Evolutionary conservation across 1,284 basidiomycete genomes (phyloP), one percentile per base, ranked within the genome.

Genomic region (Volvariella volvacea): DNA sequence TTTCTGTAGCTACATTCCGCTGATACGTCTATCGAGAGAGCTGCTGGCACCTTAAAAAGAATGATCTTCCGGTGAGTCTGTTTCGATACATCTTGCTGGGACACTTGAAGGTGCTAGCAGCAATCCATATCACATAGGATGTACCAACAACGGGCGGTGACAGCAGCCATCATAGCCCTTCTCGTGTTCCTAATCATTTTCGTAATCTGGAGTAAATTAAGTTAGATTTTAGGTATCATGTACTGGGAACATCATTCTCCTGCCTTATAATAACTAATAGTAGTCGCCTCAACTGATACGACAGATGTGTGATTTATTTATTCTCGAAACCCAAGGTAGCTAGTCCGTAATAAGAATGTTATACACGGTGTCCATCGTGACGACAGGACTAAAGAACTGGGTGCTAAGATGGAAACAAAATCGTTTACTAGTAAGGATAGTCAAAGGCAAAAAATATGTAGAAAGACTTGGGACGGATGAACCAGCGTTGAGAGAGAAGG

Each of bases 131-230:
- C 14, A 47, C 52, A 16, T 57, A 89, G 87, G 64, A 88, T 88
- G 87, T 87, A 88, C 60, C 82, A 88, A 58, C 86, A 89, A 53
- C 81, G 84, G 39, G 68, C 81, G 30, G 73, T 88, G 33, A 88
- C 83, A 7, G 77, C 61, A 14, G 78, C 74, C 37, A 89, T 89
- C 51, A 77, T 89, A 43, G 56, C 68, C 48, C 73, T 89, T 16
- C 79, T 89, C 32, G 61, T 88, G 44, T 56, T 88, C 3, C 73
- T 89, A 46, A 87, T 89, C 49, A 66, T 63, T 41, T 66, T 89
- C 50, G 82, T 89, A 45, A 60, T 85, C 9, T 89, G 81, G 78
- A 76, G 77, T 58, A 89, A 89, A 57, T 63, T 88, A 31, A 62
- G 61, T 49, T 70, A 59, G 60, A 53, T n/a, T 52, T 30, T 52